Evolutionary conservation across 2,329 filamentous ascomycete genomes (phyloP).

Genomic region (Colletotrichum godetiae): DNA sequence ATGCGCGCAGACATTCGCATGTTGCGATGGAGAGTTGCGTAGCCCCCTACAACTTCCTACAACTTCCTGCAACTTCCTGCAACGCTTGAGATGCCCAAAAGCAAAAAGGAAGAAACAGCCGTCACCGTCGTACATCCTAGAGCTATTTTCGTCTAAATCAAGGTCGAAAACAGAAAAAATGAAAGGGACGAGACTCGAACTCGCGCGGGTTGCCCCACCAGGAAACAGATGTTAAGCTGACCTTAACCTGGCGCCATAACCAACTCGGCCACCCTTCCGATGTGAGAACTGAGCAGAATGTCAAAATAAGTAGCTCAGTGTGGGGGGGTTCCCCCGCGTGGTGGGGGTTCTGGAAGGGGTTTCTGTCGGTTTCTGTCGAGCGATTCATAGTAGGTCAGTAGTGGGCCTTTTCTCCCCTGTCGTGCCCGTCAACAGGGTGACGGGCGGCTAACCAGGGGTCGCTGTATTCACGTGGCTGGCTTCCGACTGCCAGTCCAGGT

Average conservation of each 20-base stretch:
- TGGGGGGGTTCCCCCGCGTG: neutral
- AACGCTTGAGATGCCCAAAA: too few species aligned
- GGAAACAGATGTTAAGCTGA: constrained; percentile 36
- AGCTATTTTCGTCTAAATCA: too few species aligned
- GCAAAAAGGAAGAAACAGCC: too few species aligned
- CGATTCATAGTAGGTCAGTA: neutral
- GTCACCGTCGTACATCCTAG: too few species aligned
- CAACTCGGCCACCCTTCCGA: constrained; percentile 36
- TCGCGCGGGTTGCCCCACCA: constrained; percentile 37
- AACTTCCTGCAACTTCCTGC: too few species aligned
- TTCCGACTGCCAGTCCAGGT: neutral
- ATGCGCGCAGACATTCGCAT: too few species aligned
- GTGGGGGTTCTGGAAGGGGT: neutral
- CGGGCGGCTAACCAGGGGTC: neutral
- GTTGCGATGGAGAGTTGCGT: too few species aligned
- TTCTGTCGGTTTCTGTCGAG: neutral
- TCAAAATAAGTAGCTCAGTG: neutral
- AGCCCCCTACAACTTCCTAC: too few species aligned
- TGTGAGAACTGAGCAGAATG: too few species aligned
- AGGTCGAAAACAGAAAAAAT: constrained; percentile 2
- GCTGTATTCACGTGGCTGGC: neutral
- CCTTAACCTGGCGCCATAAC: constrained; percentile 37
- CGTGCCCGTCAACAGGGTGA: neutral
- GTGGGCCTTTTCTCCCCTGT: neutral
- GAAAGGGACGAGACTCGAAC: constrained; percentile 37